phyloP scores from a whole-genome alignment of 177 flowering plant species.

The Vitis hybrid region DNA sequence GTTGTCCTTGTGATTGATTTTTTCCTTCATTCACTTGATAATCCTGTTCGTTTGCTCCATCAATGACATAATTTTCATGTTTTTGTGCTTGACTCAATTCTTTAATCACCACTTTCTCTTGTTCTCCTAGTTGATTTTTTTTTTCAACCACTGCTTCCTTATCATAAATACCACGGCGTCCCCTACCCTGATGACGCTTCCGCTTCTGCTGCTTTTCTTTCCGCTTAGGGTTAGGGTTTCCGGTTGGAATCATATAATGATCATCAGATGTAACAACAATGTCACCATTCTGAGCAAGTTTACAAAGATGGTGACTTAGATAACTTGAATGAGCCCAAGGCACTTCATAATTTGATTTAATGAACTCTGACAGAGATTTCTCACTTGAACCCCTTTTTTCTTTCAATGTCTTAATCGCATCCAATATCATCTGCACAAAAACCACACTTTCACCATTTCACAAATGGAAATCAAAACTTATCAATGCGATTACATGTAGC shows the following conservation, averaged over 20 bases:
- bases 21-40: too few species aligned
- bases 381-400: conserved; percentile 11
- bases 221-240: not conserved
- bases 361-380: conserved; percentile 14
- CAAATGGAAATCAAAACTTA: not conserved
- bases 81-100: too few species aligned
- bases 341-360: conserved; percentile 7
- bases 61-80: too few species aligned
- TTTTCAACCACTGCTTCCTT: too few species aligned
- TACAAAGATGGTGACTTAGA: conserved; percentile 16
- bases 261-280: conserved; percentile 3
- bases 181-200: not conserved
- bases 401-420: conserved; percentile 16
- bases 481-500: not conserved
- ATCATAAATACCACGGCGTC: too few species aligned
- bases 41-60: too few species aligned
- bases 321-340: conserved; percentile 21
- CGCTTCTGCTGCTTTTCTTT: not conserved
- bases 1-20: too few species aligned
- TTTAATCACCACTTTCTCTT: too few species aligned
- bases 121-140: too few species aligned
- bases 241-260: conserved; percentile 1
- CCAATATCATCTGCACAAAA: conserved; percentile 17
- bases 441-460: not conserved
- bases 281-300: conserved; percentile 13